Conservation (phyloP, 192 early-diverging fungal genomes). For the Coemansia sp. region DNA sequence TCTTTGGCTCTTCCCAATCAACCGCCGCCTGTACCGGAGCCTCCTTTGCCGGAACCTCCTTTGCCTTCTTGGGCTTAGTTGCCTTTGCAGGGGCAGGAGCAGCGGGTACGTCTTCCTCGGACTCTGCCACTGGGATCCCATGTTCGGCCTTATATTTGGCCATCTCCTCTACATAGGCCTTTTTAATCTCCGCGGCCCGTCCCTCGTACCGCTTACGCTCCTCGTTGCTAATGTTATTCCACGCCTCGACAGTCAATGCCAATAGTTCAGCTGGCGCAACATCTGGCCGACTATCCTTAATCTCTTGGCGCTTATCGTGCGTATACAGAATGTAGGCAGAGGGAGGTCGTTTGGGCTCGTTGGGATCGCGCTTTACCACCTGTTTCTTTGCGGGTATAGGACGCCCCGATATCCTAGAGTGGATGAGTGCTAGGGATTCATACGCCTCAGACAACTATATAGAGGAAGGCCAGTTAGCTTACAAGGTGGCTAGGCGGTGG, state of each 20-base stretch:
- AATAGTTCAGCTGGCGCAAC: background rate
- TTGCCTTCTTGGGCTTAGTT: background rate
- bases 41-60: background rate
- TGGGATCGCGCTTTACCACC: background rate
- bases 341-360: background rate
- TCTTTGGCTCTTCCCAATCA: background rate
- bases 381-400: background rate
- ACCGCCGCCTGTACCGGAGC: background rate
- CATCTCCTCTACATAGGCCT: background rate
- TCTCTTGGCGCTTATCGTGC: background rate
- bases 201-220: slow-evolving; percentile 3
- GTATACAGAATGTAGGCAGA: background rate
- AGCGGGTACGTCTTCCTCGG: background rate
- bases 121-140: background rate
- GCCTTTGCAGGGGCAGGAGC: background rate
- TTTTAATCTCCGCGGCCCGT: background rate
- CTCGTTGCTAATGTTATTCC: background rate
- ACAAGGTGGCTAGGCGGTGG: background rate
- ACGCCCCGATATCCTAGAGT: background rate
- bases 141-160: slow-evolving; percentile 6
- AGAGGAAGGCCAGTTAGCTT: background rate
- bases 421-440: background rate
- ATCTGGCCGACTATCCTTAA: background rate
- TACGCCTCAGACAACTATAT: background rate
- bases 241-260: background rate